These are phyloP conservation scores for Fomitopsis pinicola DNA, from an alignment of 1,284 basidiomycete genomes.

Conservation along the genomic window DNA sequence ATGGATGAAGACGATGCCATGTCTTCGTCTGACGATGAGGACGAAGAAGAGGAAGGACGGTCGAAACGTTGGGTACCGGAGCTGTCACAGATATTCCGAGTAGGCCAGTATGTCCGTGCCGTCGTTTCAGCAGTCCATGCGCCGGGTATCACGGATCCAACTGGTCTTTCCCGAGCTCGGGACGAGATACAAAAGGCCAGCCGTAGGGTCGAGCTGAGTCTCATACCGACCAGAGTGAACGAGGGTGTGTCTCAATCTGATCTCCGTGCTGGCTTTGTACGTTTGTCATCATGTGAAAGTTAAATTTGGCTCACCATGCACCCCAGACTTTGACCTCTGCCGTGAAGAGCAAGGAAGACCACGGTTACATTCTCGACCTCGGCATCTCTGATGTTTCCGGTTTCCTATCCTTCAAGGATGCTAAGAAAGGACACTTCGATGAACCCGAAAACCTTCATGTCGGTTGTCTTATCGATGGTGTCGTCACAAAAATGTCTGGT, in stretches of 20 bases:
- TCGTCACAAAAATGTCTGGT: constrained; percentile 58
- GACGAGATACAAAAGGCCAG: constrained; percentile 67
- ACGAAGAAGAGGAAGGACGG: constrained; percentile 14
- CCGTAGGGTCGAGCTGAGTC: constrained; percentile 82
- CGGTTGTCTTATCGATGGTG: constrained; percentile 65
- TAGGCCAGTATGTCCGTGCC: constrained; percentile 85
- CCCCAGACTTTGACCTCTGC: constrained; percentile 69
- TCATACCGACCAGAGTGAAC: constrained; percentile 87
- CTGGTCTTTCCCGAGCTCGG: constrained; percentile 53
- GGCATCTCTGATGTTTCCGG: constrained; percentile 76
- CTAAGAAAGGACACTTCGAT: constrained; percentile 37
- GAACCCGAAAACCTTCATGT: constrained; percentile 46
- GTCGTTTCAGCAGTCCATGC: constrained; percentile 68
- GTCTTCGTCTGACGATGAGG: constrained; percentile 39
- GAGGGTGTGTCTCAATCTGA: constrained; percentile 78
- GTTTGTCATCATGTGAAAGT: constrained; percentile 14
- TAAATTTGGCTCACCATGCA: constrained; percentile 5
- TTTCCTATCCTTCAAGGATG: constrained; percentile 75
- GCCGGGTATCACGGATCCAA: constrained; percentile 54
- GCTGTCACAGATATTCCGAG: constrained; percentile 70
- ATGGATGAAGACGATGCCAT: constrained; percentile 52
- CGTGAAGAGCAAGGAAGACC: constrained; percentile 88
- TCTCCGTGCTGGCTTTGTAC: constrained; percentile 71
- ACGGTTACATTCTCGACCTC: constrained; percentile 89
- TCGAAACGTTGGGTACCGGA: constrained; percentile 49